These are phyloP conservation scores for Aciculosporium take DNA, from an alignment of 2,329 filamentous ascomycete genomes.

Conservation along the genomic window DNA sequence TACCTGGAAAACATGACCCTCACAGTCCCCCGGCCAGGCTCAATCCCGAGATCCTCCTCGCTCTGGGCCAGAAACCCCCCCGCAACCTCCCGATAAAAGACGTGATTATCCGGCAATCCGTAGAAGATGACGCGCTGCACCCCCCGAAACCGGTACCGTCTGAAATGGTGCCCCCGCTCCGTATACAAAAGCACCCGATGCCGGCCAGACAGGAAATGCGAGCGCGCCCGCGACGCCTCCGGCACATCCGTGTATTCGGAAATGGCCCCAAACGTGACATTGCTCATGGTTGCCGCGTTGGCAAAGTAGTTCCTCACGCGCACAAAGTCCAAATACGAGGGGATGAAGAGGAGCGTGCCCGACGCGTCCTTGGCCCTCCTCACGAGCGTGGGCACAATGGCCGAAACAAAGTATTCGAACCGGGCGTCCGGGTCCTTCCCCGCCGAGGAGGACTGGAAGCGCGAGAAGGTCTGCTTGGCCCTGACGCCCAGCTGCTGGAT, in stretches of 20 bases:
- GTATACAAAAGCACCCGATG: conserved; percentile 81
- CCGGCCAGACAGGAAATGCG: conserved; percentile 72
- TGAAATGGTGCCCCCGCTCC: conserved; percentile 92
- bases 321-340: conserved; percentile 90
- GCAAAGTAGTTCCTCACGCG: conserved; percentile 86
- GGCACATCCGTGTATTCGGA: conserved; percentile 74
- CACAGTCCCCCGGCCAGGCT: conserved; percentile 45
- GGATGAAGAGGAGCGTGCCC: conserved; percentile 78
- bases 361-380: conserved; percentile 48
- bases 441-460: conserved; percentile 60
- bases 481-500: conserved; percentile 60
- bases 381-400: conserved; percentile 61
- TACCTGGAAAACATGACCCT: conserved; percentile 68
- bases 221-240: conserved; percentile 70
- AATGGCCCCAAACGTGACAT: conserved; percentile 55
- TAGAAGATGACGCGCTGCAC: conserved; percentile 82
- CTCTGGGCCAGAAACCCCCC: conserved; percentile 50
- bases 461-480: conserved; percentile 76
- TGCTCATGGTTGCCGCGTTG: conserved; percentile 43
- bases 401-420: conserved; percentile 80
- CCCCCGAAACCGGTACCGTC: conserved; percentile 69
- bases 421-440: conserved; percentile 70
- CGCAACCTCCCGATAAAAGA: conserved; percentile 65
- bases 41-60: conserved; percentile 40
- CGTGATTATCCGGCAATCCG: conserved; percentile 73